Base-by-base conservation (phyloP, 2,329 filamentous ascomycete genomes). In the Fusarium compactum region DNA sequence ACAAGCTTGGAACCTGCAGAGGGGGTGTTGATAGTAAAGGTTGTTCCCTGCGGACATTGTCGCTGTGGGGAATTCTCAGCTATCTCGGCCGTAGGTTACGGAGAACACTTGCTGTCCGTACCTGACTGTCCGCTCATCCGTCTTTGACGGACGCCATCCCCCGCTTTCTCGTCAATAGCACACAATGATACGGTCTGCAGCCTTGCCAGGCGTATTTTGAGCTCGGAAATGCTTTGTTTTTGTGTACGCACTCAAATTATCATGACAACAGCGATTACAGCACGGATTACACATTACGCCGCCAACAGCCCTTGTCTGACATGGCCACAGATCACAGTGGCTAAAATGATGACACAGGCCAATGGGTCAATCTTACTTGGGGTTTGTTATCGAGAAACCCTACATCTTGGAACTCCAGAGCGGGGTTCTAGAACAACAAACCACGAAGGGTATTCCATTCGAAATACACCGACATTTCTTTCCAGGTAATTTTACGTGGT, bases 381-480 rank as follows among this genome's bases (percentile, higher is more conserved):
- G 54, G 67, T 64, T 54, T 43, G 24, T 41, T 43, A 25, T 51
- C 24, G 22, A 55, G 24, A 50, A 50, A 48, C 48, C 53, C 46
- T 60, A 50, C 52, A 38, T 60, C 46, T 54, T 45, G 48, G 58
- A 64, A n/a, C 30, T 62, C 47, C 32, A 58, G 52, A 69, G 64
- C 68, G 70, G 73, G 73, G 72, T 65, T 53, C 50, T 44, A 57
- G 46, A 56, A 51, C 56, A 50, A 54, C 58, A 44, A 69, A 65
- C 55, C 46, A 61, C 41, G 48, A 56, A 58, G 41, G 29, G 50
- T 46, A 55, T 48, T 58, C 41, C 43, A 54, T 65, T 41, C 65
- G 52, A 25, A 51, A 75, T 75, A 76, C 74, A 76, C 74, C 74
- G 74, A 76, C 74, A 74, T 76, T 76, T 71, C 64, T 74, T 52